Base-by-base conservation (phyloP, 805 yeast species). In the Wickerhamomyces tratensis region DNA sequence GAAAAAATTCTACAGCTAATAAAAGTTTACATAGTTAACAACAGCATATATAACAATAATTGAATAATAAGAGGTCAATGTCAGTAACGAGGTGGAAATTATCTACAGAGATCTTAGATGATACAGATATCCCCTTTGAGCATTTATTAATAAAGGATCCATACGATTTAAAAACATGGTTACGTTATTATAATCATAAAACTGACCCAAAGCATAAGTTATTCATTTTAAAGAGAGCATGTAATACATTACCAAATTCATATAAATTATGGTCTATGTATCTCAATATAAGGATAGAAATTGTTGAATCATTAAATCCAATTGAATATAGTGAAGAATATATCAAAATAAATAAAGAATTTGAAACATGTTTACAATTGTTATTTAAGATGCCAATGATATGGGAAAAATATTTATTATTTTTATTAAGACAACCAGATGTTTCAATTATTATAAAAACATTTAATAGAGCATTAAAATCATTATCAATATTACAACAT, bases 191-290 rank as follows among this genome's bases (percentile, higher is more conserved):
- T 35, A 59, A 62, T 46, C 56, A 56, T 43, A 58, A 63, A 39
- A 49, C 60, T 34, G 43, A 65, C 1, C 35, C 57, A 2, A 39
- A 38, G 26, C 64, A 53, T 25, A 56, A 52, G 27, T 48, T 77
- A 7, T 76, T 72, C 43, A 64, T 82, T 2, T 53, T 72, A 41
- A 71, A 68, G 44, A 57, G 93, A 53, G 80, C 84, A 0, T 68
- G 74, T 13, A 48, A 50, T 8, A 51, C 57, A 10, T 51, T 76
- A 12, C 66, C 64, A 7, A 55, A 72, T 40, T 72, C 78, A 4
- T 69, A 69, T 46, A 71, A 74, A 47, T 52, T 82, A 25, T 82
- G 87, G 87, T 58, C 61, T 43, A 36, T 57, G 9, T 78, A 76
- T 49, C 48, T 78, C 25, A 68, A 68, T 25, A 47, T 71, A 26